Conservation (phyloP, 2,329 filamentous ascomycete species). For the Scedosporium dehoogii region DNA sequence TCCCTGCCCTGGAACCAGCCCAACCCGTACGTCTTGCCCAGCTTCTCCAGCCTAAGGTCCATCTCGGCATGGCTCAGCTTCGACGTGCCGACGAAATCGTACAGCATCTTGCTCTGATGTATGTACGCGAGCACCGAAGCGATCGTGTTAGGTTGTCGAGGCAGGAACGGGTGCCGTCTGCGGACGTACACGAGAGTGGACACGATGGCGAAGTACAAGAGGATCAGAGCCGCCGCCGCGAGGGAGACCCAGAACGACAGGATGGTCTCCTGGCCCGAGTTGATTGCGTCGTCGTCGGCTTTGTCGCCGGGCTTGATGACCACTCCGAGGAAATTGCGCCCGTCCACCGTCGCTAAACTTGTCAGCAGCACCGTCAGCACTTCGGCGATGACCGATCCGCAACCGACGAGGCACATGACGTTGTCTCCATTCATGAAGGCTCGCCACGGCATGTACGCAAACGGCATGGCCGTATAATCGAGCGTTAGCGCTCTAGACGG, state of each 20-base stretch:
- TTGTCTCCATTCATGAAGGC: conserved; percentile 55
- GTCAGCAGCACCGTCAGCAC: conserved; percentile 61
- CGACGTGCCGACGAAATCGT: conserved; percentile 62
- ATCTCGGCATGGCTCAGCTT: conserved; percentile 52
- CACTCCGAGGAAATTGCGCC: conserved; percentile 44
- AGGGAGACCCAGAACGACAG: conserved; percentile 59
- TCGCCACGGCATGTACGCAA: conserved; percentile 52
- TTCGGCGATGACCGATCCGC: conserved; percentile 64
- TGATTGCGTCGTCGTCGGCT: conserved; percentile 17
- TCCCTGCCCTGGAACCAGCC: conserved; percentile 71
- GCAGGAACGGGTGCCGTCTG: conserved; percentile 61
- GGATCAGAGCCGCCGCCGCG: conserved; percentile 48
- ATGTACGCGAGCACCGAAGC: conserved; percentile 67
- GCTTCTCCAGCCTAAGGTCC: conserved; percentile 45
- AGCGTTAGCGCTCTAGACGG: conserved; percentile 56
- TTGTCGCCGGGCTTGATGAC: conserved; percentile 10
- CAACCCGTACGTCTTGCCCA: conserved; percentile 62
- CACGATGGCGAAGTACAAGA: conserved; percentile 54
- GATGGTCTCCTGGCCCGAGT: conserved; percentile 49
- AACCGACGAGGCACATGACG: conserved; percentile 57
- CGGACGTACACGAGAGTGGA: conserved; percentile 50
- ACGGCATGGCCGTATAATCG: conserved; percentile 65
- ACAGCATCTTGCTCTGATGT: conserved; percentile 72
- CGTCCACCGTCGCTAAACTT: conserved; percentile 54
- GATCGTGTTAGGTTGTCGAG: conserved; percentile 70